Evolutionary conservation across 176 grass and related monocot species (phyloP), one percentile per base, ranked within the genome.

Genomic region (Ensete ventricosum): DNA sequence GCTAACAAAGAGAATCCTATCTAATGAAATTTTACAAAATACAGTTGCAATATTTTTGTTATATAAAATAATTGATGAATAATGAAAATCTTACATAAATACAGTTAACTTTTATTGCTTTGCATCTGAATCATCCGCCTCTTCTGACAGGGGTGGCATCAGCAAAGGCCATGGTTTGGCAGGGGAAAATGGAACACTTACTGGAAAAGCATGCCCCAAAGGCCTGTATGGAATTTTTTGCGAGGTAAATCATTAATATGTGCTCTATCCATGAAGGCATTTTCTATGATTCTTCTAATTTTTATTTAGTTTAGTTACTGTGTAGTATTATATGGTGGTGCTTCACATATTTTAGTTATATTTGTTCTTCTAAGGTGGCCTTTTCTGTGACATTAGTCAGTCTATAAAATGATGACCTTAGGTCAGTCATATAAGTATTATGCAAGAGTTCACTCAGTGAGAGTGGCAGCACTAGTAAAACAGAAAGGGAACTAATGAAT

Each of bases 141-240:
- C 65, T 58, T 62, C 80, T 59, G 69, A 60, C 84, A 99, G 96
- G 64, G 96, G 96, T 84, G 96, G 96, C 78, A 78, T 77, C 26
- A 89, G 88, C 72, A 83, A 85, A 78, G 88, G 83, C 20, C 50
- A 55, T 70, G 96, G 96, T n/a, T 92, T 81, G 80, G 63, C 88
- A 66, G 96, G 96, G 53, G 84, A 85, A 67, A 99, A 99, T 84
- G 96, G 96, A 82, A 99, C 96, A 17, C 66, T 99, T 65, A 91
- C 96, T 5, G 96, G 91, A 77, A 92, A 79, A 87, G 88, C 90
- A 76, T 99, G 96, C 67, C 96, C 96, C 53, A 83, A 91, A 79
- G 96, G 96, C 75, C 91, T 99, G 74, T 99, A 99, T 84, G 96
- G 96, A 83, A 88, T 88, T 84, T 99, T 91, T 79, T 99, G 96